phyloP scores from a whole-genome alignment of 352 stramenopile genomes.

The Aphanomyces stellatus region DNA sequence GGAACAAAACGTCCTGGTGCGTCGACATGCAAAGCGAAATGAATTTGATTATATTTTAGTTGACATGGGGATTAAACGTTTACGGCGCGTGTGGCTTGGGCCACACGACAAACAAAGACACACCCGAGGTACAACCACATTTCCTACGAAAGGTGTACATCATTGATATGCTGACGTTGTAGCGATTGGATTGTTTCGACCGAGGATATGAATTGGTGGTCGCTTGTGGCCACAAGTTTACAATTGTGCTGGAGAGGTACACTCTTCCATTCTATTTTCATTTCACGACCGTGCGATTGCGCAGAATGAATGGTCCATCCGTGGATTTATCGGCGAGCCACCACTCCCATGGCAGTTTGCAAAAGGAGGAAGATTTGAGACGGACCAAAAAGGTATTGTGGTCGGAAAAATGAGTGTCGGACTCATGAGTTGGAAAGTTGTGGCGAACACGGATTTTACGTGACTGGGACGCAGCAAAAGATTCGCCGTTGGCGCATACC shows the following conservation, averaged over 20 bases:
- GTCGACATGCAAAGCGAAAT: not conserved
- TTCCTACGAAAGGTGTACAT: no score
- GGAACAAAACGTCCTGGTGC: slow-evolving; percentile 45
- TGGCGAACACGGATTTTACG: slow-evolving; percentile 70
- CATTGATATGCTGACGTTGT: not conserved
- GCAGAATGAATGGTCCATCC: not conserved
- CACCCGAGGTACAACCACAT: slow-evolving; percentile 47
- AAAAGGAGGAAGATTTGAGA: slow-evolving; percentile 71
- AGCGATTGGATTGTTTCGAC: slow-evolving; percentile 62
- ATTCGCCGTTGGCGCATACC: slow-evolving; percentile 61
- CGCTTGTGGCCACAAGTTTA: slow-evolving; percentile 77
- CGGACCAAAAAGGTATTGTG: slow-evolving; percentile 51
- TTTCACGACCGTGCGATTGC: not conserved
- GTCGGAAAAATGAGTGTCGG: not conserved
- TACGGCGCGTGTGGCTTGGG: slow-evolving; percentile 73
- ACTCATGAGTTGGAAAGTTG: slow-evolving; percentile 21
- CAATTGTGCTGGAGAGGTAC: slow-evolving; percentile 52
- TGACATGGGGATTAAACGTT: slow-evolving; percentile 54
- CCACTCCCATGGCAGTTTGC: slow-evolving; percentile 9
- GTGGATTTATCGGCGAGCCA: not conserved
- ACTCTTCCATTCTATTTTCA: slow-evolving; percentile 11
- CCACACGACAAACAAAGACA: slow-evolving; percentile 72
- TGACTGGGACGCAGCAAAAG: slow-evolving; percentile 67
- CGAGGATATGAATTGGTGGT: slow-evolving; percentile 43
- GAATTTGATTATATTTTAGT: not conserved